Evolutionary conservation across 106 monocot genomes (phyloP), one percentile per base, ranked within the genome.

Genomic region (Dendrobium catenatum): DNA sequence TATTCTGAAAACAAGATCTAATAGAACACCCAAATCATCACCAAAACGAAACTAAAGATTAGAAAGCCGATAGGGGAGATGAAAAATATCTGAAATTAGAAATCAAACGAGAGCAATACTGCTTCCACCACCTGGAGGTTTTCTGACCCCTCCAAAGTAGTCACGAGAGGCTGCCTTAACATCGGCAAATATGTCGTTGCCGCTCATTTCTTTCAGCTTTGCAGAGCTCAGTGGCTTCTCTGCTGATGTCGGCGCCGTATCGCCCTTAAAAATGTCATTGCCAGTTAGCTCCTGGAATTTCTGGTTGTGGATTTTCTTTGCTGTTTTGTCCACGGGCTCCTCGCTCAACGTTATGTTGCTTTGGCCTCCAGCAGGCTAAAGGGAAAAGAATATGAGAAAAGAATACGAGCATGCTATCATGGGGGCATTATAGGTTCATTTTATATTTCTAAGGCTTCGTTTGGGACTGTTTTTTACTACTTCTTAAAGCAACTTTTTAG

Each of bases 71-170:
- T 6, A 43, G 18, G 43, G n/a, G 20, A 19, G 41, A 24, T 7
- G 0, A 2, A 3, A 1, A 51, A 51, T 11, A 51, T 11, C 51
- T 51, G 46, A 4, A 46, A 46, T 20, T 41, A 64, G 55, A 19
- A 48, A 31, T 89, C 75, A 92, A 75, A 92, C 84, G 40, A 92
- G 80, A 0, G 89, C 79, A 46, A 94, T 91, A 85, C 89, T 94
- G 86, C 94, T 94, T 68, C 85, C 94, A 2, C 94, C 94, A 18
- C 94, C 94, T 1, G 94, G 94, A 10, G 94, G 95, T 84, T 92
- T 95, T 5, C 92, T 84, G 70, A 90, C 87, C 0, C 95, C 95
- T 0, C 90, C 90, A 11, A 86, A 82, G 72, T 92, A 89, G 40
- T 95, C 91, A 5, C 90, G 67, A 7, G 89, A 73, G 1, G 80